Evolutionary conservation across 192 early-diverging fungal species (phyloP).

Genomic region (Rhizoclosmatium globosum): DNA sequence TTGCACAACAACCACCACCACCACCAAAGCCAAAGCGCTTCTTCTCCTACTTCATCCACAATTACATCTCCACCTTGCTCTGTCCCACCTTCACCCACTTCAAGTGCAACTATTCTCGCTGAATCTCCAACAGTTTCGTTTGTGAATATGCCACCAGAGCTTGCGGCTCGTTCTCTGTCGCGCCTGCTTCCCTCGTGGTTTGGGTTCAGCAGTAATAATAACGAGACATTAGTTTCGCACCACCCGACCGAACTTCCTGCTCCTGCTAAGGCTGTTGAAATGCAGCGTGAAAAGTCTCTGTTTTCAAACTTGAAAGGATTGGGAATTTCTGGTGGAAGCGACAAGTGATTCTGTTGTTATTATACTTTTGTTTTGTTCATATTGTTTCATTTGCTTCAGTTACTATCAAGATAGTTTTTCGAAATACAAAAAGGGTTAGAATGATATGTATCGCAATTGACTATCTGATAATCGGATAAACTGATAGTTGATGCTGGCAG

Average conservation of each 20-base stretch:
- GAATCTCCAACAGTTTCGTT: neutral
- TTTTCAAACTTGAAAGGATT: constrained; percentile 15
- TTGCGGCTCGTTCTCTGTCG: constrained; percentile 10
- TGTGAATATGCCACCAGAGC: neutral
- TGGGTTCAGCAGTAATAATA: neutral
- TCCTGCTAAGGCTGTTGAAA: neutral
- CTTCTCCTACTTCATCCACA: neutral
- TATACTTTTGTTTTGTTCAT: neutral
- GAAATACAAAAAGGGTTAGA: too few species aligned
- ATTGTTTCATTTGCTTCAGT: too few species aligned
- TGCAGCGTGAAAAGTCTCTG: neutral
- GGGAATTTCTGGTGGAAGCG: constrained; percentile 1
- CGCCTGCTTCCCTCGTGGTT: neutral
- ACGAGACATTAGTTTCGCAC: neutral
- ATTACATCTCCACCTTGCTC: neutral
- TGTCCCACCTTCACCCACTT: neutral
- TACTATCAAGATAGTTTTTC: too few species aligned
- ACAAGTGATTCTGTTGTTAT: neutral
- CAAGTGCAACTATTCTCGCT: neutral
- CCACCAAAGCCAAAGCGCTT: too few species aligned
- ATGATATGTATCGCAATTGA: too few species aligned
- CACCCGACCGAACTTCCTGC: neutral
- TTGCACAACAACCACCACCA: neutral
- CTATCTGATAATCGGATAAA: too few species aligned
- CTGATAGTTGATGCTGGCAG: too few species aligned